phyloP scores from a whole-genome alignment of 1,284 basidiomycete species.

The Ganoderma multipileum region DNA sequence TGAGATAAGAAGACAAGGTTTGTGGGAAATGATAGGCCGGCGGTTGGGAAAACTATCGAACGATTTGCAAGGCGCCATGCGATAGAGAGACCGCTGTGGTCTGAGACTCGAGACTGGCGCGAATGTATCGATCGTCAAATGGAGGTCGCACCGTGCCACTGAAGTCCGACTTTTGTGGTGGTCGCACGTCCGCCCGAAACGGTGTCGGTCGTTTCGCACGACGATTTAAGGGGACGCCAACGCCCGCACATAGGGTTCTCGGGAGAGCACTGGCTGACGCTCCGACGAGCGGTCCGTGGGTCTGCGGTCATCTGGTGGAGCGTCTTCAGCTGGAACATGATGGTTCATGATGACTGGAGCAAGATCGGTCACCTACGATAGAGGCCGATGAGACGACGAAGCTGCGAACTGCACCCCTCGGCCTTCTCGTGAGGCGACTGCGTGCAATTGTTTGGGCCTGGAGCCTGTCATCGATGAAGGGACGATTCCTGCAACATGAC shows the following conservation, averaged over 20 bases:
- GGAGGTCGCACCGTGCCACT: background rate
- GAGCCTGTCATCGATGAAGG: background rate
- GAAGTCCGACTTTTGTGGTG: background rate
- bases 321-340: background rate
- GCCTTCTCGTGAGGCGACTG: background rate
- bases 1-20: constrained; percentile 5
- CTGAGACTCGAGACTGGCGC: background rate
- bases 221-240: too few species aligned
- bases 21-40: background rate
- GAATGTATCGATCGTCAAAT: background rate
- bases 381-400: constrained; percentile 1
- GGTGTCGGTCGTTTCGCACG: background rate
- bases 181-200: background rate
- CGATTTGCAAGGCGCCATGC: constrained; percentile 2
- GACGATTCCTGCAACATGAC: background rate
- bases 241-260: background rate
- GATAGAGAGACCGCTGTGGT: background rate
- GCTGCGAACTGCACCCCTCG: background rate
- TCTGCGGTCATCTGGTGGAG: background rate
- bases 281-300: background rate
- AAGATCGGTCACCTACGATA: background rate
- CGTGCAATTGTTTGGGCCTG: background rate
- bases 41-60: background rate
- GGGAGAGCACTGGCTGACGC: background rate
- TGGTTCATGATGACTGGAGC: background rate